Percentiles rank a stretch among this genome's conserved stretches.
These are phyloP conservation scores for Pseudogymnoascus sp. DNA, from an alignment of 2,329 filamentous ascomycete genomes.

Conservation along the genomic window DNA sequence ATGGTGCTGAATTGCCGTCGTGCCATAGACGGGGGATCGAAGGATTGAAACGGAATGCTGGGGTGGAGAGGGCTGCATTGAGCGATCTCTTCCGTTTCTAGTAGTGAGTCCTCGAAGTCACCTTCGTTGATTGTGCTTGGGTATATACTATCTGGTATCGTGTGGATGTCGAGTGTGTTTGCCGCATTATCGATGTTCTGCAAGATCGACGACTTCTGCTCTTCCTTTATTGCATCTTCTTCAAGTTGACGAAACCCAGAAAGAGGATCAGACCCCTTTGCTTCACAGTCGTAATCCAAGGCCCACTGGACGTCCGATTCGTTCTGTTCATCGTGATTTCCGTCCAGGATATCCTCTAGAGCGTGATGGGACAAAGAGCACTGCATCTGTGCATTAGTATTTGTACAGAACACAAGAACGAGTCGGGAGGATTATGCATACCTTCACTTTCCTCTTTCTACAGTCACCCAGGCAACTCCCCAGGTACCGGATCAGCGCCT, in stretches of 20 bases:
- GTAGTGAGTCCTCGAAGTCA: background rate
- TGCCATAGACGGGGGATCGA: background rate
- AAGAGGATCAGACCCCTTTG: background rate
- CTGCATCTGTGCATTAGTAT: slow-evolving; percentile 1
- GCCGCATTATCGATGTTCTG: slow-evolving; percentile 3
- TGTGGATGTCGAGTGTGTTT: background rate
- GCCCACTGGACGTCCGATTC: slow-evolving; percentile 9
- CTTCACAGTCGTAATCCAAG: background rate
- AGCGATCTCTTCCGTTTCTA: background rate
- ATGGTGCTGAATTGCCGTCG: background rate
- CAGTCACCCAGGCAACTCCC: slow-evolving; percentile 17
- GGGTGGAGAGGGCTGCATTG: background rate
- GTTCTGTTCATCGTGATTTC: background rate
- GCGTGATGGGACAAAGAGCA: slow-evolving; percentile 9
- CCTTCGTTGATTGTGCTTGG: background rate
- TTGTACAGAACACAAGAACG: background rate
- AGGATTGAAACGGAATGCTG: background rate
- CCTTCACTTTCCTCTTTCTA: slow-evolving; percentile 6
- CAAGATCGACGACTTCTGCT: background rate
- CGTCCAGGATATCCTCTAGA: slow-evolving; percentile 8
- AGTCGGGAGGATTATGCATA: background rate
- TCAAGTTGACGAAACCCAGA: background rate
- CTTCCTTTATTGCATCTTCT: background rate
- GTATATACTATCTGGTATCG: background rate
- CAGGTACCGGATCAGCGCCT: slow-evolving; percentile 23